phyloP scores from a whole-genome alignment of 257 asterid genomes.

The Scutellaria barbata region DNA sequence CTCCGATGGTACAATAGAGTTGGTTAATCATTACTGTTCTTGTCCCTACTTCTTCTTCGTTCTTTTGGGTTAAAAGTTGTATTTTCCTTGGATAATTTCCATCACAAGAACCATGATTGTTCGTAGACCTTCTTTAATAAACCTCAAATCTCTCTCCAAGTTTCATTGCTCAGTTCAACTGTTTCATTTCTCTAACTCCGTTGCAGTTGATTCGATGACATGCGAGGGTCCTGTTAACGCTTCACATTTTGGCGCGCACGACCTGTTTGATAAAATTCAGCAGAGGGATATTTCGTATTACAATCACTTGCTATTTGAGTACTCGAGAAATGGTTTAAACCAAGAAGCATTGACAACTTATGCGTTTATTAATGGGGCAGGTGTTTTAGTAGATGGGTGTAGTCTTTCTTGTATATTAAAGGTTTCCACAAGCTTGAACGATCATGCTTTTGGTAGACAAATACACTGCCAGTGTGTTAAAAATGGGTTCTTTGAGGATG shows the following conservation, averaged over 20 bases:
- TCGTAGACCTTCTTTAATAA: conserved; percentile 40
- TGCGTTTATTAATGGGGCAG: conserved; percentile 50
- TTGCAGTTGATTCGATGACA: conserved; percentile 23
- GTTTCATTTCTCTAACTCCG: conserved; percentile 35
- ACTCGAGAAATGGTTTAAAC: conserved; percentile 55
- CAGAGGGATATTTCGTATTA: conserved; percentile 53
- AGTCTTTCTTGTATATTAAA: conserved; percentile 75
- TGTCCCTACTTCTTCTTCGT: background rate
- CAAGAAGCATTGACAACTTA: conserved; percentile 59
- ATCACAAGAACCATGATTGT: conserved; percentile 44
- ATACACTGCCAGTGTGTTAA: conserved; percentile 75
- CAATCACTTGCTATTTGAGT: conserved; percentile 67
- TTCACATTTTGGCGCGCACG: conserved; percentile 39
- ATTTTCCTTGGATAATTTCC: background rate
- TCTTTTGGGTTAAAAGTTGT: too few relatives aligned
- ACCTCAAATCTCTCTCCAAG: conserved; percentile 35
- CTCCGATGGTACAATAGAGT: background rate
- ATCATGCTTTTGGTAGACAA: conserved; percentile 60
- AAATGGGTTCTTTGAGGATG: conserved; percentile 65
- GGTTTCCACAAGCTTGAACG: conserved; percentile 58
- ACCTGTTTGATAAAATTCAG: conserved; percentile 57
- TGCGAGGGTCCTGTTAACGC: fast-evolving
- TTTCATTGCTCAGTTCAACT: conserved; percentile 34
- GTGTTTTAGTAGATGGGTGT: conserved; percentile 59
- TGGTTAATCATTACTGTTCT: background rate